Evolutionary conservation across 345 rosid species (phyloP).

Genomic region (Euphorbia peplus): DNA sequence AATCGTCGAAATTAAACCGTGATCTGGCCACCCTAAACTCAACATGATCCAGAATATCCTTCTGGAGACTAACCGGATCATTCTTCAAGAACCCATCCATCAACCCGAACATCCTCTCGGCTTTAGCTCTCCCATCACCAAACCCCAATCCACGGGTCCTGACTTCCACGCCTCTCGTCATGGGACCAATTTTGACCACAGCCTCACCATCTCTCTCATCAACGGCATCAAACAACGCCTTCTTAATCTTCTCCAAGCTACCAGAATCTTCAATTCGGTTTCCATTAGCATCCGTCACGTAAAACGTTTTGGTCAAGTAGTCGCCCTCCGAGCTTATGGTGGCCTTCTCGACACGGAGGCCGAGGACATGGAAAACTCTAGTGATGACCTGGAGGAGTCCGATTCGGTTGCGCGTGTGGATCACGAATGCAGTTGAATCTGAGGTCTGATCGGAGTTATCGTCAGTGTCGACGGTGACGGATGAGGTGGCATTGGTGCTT

Average conservation of each 20-base stretch:
- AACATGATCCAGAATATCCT: slow-evolving; percentile 42
- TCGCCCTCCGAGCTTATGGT: slow-evolving; percentile 28
- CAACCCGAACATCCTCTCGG: slow-evolving; percentile 43
- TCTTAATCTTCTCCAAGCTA: slow-evolving; percentile 33
- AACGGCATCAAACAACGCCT: slow-evolving; percentile 32
- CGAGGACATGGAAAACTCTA: slow-evolving; percentile 34
- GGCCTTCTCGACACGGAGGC: slow-evolving; percentile 35
- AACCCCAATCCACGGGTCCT: slow-evolving; percentile 22
- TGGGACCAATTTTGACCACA: slow-evolving; percentile 16
- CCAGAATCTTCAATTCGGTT: slow-evolving; percentile 28
- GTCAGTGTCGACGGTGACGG: not conserved
- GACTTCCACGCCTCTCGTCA: slow-evolving; percentile 28
- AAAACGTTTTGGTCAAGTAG: slow-evolving; percentile 27
- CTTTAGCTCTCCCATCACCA: slow-evolving; percentile 25
- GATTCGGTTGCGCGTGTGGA: slow-evolving; percentile 45
- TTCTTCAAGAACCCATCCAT: slow-evolving; percentile 44
- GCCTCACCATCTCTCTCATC: slow-evolving; percentile 21
- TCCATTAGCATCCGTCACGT: slow-evolving; percentile 37
- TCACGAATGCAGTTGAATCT: slow-evolving; percentile 27
- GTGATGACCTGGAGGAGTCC: slow-evolving; percentile 43
- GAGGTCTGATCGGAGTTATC: slow-evolving; percentile 1
- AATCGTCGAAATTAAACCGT: slow-evolving; percentile 44
- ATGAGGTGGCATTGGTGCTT: not conserved
- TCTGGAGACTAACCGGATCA: slow-evolving; percentile 38
- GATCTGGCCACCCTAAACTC: slow-evolving; percentile 46